Percentiles rank a stretch among this genome's conserved stretches.
These are phyloP conservation scores for Moelleriella libera DNA, from an alignment of 2,329 filamentous ascomycete genomes.

Conservation along the genomic window DNA sequence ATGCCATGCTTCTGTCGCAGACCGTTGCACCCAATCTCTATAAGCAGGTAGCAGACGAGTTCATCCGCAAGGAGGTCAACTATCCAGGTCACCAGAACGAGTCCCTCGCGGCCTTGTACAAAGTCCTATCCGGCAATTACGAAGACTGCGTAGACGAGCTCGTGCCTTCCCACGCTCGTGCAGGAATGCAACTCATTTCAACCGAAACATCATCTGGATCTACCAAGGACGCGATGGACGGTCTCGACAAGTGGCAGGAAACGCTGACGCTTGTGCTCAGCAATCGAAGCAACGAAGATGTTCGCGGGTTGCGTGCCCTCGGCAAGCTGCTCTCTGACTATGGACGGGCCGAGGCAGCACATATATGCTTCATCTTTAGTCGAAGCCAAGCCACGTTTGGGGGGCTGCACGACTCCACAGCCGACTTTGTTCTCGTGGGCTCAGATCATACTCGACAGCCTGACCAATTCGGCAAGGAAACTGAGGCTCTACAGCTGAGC, in stretches of 20 bases:
- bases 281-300: slow-evolving; percentile 74
- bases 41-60: slow-evolving; percentile 89
- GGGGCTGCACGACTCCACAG: slow-evolving; percentile 67
- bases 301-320: slow-evolving; percentile 61
- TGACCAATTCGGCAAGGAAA: slow-evolving; percentile 61
- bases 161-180: slow-evolving; percentile 81
- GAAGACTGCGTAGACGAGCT: slow-evolving; percentile 94
- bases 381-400: slow-evolving; percentile 57
- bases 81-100: slow-evolving; percentile 67
- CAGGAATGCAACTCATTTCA: slow-evolving; percentile 81
- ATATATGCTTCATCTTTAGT: slow-evolving; percentile 87
- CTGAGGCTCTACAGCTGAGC: slow-evolving; percentile 82
- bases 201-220: slow-evolving; percentile 48
- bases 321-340: slow-evolving; percentile 76
- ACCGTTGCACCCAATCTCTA: slow-evolving; percentile 70
- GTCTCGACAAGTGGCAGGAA: slow-evolving; percentile 87
- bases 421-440: slow-evolving; percentile 72
- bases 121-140: slow-evolving; percentile 83
- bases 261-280: slow-evolving; percentile 74
- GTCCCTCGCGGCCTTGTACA: slow-evolving; percentile 81
- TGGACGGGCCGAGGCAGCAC: slow-evolving; percentile 78
- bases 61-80: slow-evolving; percentile 89
- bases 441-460: slow-evolving; percentile 63
- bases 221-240: slow-evolving; percentile 62
- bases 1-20: slow-evolving; percentile 79